Evolutionary conservation across 768 basidiomycete genomes (phyloP), one percentile per base, ranked within the genome.

Genomic region (Hemileccinum rubropunctum): DNA sequence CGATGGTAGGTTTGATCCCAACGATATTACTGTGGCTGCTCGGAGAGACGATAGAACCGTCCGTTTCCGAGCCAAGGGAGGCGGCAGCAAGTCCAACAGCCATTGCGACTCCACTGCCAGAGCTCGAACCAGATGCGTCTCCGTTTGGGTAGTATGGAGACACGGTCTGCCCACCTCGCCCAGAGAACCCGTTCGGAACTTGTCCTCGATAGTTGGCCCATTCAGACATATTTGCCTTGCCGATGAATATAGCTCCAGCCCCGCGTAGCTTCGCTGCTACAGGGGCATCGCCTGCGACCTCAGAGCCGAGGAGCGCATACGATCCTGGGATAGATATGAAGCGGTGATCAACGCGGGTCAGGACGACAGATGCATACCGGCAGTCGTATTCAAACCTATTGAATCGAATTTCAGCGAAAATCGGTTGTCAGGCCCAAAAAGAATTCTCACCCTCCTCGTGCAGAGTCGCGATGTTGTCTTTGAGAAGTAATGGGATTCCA

Each of bases 401-500:
- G 12, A 4, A 21, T 7, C 27, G 26, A 14, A 18, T 18, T 9
- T 62, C 13, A 59, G 36, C 20, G 6, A 3, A 40, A 20, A 20
- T 47, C 14, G 18, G 27, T 11, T 7, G 15, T 4, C n/a, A 38
- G 3, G 18, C 1, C 4, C 21, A 8, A 37, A 27, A 38, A 1
- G 26, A 11, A 12, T 8, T 39, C 64, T 48, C 51, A 64, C 65
- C 63, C 35, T 72, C 69, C 17, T 58, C 48, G 52, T 61, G 48
- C n/a, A 63, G 23, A 12, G 70, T 72, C 7, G 68, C 70, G 21
- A 72, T 66, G 51, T 71, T 72, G 50, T 70, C 81, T 61, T 84
- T 83, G 28, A 84, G 58, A 7, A 84, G 57, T n/a, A 83, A 63
- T 0, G 81, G 82, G 35, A 83, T 83, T 0, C 82, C 82, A 57